A percentile compares a stretch with the other conserved stretches of the same genome.
These are phyloP conservation scores for Domatiomyces globalis DNA, from an alignment of 2,329 filamentous ascomycete genomes.

Conservation along the genomic window DNA sequence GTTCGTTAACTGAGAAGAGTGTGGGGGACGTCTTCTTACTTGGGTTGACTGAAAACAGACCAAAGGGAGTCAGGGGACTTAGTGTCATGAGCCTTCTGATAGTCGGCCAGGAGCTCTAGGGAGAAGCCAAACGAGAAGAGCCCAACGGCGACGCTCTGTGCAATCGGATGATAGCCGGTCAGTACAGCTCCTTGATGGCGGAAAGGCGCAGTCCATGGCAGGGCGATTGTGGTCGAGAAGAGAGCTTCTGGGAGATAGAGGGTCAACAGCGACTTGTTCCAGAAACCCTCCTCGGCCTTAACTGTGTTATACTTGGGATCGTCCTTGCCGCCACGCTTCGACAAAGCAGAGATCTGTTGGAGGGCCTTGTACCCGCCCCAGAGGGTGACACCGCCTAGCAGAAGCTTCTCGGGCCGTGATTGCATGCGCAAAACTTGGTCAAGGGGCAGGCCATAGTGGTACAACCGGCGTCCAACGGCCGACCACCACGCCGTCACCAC, in stretches of 20 bases:
- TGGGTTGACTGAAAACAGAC: not conserved
- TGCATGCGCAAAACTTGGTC: constrained; percentile 34
- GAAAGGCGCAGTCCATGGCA: constrained; percentile 45
- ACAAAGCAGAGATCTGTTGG: constrained; percentile 34
- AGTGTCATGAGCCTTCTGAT: constrained; percentile 23
- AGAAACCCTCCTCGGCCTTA: constrained; percentile 42
- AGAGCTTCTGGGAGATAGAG: constrained; percentile 44
- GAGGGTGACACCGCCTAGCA: constrained; percentile 42
- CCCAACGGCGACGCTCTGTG: constrained; percentile 36
- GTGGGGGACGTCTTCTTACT: not conserved
- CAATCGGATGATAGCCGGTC: constrained; percentile 9
- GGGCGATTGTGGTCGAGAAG: constrained; percentile 42
- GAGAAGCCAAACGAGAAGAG: constrained; percentile 44
- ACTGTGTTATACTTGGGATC: constrained; percentile 40
- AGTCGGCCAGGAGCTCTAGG: constrained; percentile 43
- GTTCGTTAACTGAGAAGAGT: not conserved
- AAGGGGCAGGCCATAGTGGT: constrained; percentile 33
- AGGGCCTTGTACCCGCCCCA: constrained; percentile 46
- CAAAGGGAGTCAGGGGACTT: not conserved
- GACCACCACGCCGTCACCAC: constrained; percentile 48
- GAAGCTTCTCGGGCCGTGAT: constrained; percentile 40
- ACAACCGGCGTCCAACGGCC: constrained; percentile 39
- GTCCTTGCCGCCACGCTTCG: constrained; percentile 33
- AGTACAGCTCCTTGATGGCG: constrained; percentile 22
- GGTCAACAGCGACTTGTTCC: constrained; percentile 42